Evolutionary conservation across 805 yeast genomes (phyloP).

Genomic region (Saturnispora sekii): DNA sequence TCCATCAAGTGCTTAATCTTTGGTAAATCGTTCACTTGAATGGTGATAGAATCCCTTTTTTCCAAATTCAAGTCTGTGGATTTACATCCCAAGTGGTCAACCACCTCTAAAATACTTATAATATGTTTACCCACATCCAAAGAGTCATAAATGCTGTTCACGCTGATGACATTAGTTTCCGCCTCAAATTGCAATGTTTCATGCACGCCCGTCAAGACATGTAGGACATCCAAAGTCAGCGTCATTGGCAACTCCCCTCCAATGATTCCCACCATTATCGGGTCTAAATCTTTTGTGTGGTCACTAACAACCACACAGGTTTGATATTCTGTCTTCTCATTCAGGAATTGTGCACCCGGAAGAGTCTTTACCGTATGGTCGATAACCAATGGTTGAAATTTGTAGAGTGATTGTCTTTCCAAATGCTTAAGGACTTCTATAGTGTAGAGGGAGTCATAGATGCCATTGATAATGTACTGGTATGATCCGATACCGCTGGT

Average conservation of each 20-base stretch:
- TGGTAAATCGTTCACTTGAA: conserved; percentile 72
- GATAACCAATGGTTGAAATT: conserved; percentile 29
- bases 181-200: conserved; percentile 40
- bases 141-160: conserved; percentile 37
- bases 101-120: conserved; percentile 45
- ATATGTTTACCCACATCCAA: conserved; percentile 64
- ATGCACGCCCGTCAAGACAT: conserved; percentile 47
- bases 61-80: conserved; percentile 32
- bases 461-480: conserved; percentile 46
- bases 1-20: conserved; percentile 37
- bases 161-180: conserved; percentile 27
- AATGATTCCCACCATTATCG: conserved; percentile 43
- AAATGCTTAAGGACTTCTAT: conserved; percentile 28
- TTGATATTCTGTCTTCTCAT: conserved; percentile 16
- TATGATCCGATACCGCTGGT: conserved; percentile 47
- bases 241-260: conserved; percentile 67
- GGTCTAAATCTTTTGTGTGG: conserved; percentile 27
- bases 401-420: conserved; percentile 17
- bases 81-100: conserved; percentile 64
- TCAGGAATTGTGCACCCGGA: conserved; percentile 41
- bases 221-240: conserved; percentile 47
- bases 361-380: conserved; percentile 46
- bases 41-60: conserved; percentile 19
- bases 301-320: conserved; percentile 24
- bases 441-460: conserved; percentile 58